Evolutionary conservation across 75 land plant species (phyloP).

Genomic region (Pinus albicaulis): DNA sequence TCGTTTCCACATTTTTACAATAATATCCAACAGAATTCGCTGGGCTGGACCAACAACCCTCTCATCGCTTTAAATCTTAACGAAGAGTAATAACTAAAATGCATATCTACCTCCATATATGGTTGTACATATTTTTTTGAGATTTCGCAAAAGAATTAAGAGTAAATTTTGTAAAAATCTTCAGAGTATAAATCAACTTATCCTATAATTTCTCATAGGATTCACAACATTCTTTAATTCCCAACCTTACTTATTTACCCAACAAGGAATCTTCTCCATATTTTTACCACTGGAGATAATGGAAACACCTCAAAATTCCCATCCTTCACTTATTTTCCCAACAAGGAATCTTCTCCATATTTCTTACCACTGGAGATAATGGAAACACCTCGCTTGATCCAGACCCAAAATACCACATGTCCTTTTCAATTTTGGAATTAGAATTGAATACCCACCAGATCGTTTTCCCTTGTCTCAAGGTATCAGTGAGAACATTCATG

Average conservation of each 20-base stretch:
- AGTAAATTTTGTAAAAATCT: neutral
- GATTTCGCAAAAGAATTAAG: neutral
- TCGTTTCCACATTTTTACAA: neutral
- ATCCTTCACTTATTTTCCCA: neutral
- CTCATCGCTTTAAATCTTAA: neutral
- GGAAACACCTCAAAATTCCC: neutral
- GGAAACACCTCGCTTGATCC: neutral
- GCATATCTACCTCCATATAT: neutral
- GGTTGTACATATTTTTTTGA: neutral
- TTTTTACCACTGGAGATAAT: neutral
- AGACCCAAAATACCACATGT: neutral
- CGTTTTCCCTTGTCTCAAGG: constrained; percentile 51
- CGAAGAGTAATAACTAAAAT: neutral
- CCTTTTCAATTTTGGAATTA: neutral
- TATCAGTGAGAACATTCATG: constrained; percentile 28
- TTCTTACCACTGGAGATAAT: neutral
- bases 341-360: neutral
- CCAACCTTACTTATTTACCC: neutral
- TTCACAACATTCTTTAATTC: neutral
- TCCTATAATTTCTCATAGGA: neutral
- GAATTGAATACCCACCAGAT: constrained; percentile 35
- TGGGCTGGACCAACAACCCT: neutral
- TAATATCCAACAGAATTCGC: neutral
- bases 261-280: neutral
- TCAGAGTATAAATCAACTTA: neutral